Evolutionary conservation across 805 yeast genomes (phyloP), one percentile per base, ranked within the genome.

Genomic region (Ascoidea tarda): DNA sequence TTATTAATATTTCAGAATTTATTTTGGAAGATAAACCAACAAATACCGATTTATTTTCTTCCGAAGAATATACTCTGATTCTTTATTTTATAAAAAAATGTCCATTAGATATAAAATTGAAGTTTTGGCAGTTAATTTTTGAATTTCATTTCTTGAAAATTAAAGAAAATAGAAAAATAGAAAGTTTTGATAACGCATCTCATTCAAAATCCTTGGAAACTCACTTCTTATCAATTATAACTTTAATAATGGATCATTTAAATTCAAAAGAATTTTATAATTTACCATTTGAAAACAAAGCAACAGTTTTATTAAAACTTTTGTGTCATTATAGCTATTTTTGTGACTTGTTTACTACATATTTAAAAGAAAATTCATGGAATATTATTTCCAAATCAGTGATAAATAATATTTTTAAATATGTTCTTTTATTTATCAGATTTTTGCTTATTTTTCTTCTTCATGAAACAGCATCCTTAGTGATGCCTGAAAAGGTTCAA

Each of bases 51-150:
- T 14, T 6, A 6, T 46, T 46, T 21, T 51, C 54, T 14, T 16
- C 33, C 32, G 53, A 61, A 0, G 76, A 73, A 44, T 70, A 75
- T 44, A 57, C 60, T 14, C 80, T 89, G 6, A 81, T 88, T 63
- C 69, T 73, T 28, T 64, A 69, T 10, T 87, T 91, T 60, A 69
- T 93, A 14, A 66, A 70, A 2, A 70, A 69, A 10, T 79, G 95
- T 0, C 78, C 93, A 0, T 69, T 84, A 28, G 82, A 78, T 28
- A 74, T 88, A 62, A 78, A 77, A 53, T 67, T 89, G 46, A 81
- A 82, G 52, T 66, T 93, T 2, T 90, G 97, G 95, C 78, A 77
- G 38, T 73, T 84, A 31, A 68, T 90, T 16, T 72, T 87, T 49
- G 78, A 75, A 56, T 74, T 75, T 52, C 86, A 84, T 59, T 62